phyloP scores from a whole-genome alignment of 345 rosid genomes.

The Lumnitzera littorea region DNA sequence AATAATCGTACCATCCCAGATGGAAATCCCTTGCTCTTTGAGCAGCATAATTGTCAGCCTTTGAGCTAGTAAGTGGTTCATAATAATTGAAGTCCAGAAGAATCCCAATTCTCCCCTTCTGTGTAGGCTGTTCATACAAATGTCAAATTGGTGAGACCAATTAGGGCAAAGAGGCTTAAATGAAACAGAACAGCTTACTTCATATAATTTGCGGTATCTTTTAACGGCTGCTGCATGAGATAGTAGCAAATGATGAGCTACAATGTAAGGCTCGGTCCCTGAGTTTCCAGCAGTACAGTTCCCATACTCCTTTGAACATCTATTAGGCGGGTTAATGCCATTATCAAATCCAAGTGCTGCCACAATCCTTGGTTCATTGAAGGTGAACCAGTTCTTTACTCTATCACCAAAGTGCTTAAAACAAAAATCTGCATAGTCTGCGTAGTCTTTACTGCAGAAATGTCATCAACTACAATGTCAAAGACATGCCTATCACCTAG shows the following conservation, averaged over 20 bases:
- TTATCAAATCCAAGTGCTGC: conserved; percentile 55
- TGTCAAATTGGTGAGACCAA: too few species aligned
- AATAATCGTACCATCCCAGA: conserved; percentile 47
- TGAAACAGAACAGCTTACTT: conserved; percentile 9
- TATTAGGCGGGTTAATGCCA: conserved; percentile 43
- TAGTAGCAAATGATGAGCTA: conserved; percentile 45
- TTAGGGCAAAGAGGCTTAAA: too few species aligned
- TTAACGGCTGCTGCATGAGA: conserved; percentile 50
- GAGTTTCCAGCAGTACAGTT: conserved; percentile 54
- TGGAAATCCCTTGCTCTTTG: conserved; percentile 73
- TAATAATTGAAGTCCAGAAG: conserved; percentile 59
- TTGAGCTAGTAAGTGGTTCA: conserved; percentile 46
- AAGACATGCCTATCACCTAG: too few species aligned
- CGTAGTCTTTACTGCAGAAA: conserved; percentile 43
- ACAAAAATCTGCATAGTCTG: conserved; percentile 55
- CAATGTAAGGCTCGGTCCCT: conserved; percentile 56
- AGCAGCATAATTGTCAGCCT: conserved; percentile 51
- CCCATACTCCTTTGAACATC: conserved; percentile 48
- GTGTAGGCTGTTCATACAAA: conserved; percentile 25
- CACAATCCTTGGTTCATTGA: conserved; percentile 53
- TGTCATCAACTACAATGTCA: background rate
- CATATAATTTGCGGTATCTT: conserved; percentile 48
- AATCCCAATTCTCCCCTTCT: conserved; percentile 58
- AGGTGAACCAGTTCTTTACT: conserved; percentile 65
- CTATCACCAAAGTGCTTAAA: conserved; percentile 56